Evolutionary conservation across 129 eudicot species (phyloP).

Genomic region (Tagetes patula): DNA sequence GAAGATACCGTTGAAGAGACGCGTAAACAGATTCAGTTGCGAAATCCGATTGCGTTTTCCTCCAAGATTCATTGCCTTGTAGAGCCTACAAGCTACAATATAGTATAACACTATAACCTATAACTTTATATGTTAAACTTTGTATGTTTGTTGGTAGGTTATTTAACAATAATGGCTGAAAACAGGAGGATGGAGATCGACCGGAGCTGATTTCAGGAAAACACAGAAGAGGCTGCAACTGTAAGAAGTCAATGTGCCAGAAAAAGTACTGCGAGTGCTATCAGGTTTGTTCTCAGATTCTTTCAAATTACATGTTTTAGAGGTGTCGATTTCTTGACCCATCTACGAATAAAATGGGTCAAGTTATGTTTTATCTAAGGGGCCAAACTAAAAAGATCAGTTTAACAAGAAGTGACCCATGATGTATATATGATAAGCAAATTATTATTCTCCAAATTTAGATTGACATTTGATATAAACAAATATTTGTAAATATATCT

Average conservation of each 20-base stretch:
- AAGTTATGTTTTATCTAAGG: not conserved
- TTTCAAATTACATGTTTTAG: not conserved
- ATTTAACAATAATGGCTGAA: not conserved
- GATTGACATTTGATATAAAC: not conserved
- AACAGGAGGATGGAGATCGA: conserved; percentile 49
- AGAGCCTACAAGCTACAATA: conserved; percentile 29
- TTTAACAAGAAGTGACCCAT: not conserved
- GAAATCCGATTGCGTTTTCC: conserved; percentile 75
- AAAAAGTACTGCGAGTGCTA: conserved; percentile 83
- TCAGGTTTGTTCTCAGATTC: conserved; percentile 47
- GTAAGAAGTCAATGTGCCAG: conserved; percentile 76
- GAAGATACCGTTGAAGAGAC: conserved; percentile 60
- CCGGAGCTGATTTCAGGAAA: conserved; percentile 45
- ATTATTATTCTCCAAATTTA: not conserved
- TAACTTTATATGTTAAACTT: not conserved
- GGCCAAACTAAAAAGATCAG: not conserved
- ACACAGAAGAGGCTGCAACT: conserved; percentile 87
- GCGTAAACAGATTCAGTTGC: conserved; percentile 51
- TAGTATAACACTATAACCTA: conserved; percentile 33
- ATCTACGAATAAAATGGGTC: not conserved
- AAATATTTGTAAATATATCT: not conserved
- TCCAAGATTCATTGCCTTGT: conserved; percentile 44
- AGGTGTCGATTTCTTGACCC: not conserved
- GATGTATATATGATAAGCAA: not conserved
- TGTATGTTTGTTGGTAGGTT: not conserved